phyloP scores from a whole-genome alignment of 768 basidiomycete genomes.

The Suillus americanus region DNA sequence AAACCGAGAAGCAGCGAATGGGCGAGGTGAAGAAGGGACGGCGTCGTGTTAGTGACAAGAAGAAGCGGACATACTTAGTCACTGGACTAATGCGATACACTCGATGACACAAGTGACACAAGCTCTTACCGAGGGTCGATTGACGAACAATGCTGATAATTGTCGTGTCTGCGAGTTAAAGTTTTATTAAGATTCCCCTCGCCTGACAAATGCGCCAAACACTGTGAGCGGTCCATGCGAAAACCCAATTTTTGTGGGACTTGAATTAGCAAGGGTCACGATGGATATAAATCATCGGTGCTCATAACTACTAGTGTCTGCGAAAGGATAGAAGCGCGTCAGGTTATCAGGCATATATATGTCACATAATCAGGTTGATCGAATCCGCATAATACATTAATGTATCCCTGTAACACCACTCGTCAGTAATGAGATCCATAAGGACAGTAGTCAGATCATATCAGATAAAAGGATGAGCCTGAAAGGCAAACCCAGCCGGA shows the following conservation, averaged over 20 bases:
- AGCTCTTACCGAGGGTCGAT: neutral
- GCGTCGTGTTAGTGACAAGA: neutral
- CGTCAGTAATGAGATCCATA: neutral
- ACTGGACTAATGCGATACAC: neutral
- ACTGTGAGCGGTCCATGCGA: neutral
- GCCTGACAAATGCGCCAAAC: neutral
- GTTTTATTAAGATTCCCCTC: neutral
- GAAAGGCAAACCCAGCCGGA: constrained; percentile 45
- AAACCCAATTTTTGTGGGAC: neutral
- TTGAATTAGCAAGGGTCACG: neutral
- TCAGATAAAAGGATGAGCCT: constrained; percentile 2
- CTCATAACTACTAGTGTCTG: neutral
- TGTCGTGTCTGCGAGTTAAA: neutral
- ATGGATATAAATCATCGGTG: neutral
- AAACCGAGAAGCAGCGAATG: neutral
- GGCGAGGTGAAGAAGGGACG: neutral
- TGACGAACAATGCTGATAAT: neutral
- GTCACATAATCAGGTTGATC: neutral
- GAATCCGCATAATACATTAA: neutral
- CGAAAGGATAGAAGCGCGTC: neutral
- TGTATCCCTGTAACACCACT: neutral
- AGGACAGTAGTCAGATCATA: neutral
- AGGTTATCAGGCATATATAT: no score
- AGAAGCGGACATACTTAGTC: neutral
- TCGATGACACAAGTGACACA: neutral